Evolutionary conservation across 805 yeast species (phyloP), one percentile per base, ranked within the genome.

Genomic region (Sugiyamaella chiloensis): DNA sequence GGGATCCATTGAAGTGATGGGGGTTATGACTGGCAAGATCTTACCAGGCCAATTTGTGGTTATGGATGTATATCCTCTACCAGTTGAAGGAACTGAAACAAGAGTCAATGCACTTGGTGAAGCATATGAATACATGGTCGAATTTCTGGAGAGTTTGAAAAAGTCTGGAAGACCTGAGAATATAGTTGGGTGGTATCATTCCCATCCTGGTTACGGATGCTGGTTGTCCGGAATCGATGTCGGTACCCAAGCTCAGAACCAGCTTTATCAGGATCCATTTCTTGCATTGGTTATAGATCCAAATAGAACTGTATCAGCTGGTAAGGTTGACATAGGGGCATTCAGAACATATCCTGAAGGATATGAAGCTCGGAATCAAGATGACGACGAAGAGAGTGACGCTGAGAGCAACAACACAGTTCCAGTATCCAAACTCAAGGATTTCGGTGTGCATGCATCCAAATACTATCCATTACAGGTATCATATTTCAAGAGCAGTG

Each of bases 161-260:
- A 65, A 69, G 21, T 68, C 74, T 16, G 79, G 78, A 1, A 64
- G 77, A n/a, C 51, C 62, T n/a, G 83, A 85, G 52, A 77, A 85
- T 56, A 85, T 91, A 19, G 87, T 93, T 12, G 99, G 99, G 7
- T 91, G 99, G 99, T 91, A 93, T 66, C 98, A 74, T 65, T 88
- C 91, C 4, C 99, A 91, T 65, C 99, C 99, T 0, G 96, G 96
- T 0, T 91, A 89, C 64, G 97, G 96, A 14, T 90, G 97, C 64
- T 91, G 97, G 96, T 67, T 91, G 37, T 83, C 93, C 46, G 95
- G 93, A 3, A 88, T 91, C 32, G 98, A 91, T 66, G 95, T 93
- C 27, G 82, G 86, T 39, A 91, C 98, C 0, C 98, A 91, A 62
- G 66, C 72, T 19, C 74, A 88, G 61, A 88, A 90, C 59, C 97